Base-by-base conservation (phyloP, 306 rosid genomes). In the Lathyrus tuberosus region DNA sequence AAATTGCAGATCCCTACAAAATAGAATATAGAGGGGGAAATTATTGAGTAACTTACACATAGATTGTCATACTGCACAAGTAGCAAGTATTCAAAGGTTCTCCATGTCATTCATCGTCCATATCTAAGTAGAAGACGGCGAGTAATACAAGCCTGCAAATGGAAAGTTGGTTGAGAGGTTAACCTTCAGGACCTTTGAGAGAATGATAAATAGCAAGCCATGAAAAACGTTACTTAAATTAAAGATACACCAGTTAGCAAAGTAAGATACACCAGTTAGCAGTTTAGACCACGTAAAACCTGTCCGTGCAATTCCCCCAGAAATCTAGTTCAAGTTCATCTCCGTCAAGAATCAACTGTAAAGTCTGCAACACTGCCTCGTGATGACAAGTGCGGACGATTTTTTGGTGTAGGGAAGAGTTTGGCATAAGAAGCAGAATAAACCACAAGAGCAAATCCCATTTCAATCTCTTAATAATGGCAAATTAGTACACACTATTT, bases 71-170 rank as follows among this genome's bases (percentile, higher is more conserved):
- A 74, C 48, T 57, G 82, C 84, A 71, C 73, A 72, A 76, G 76
- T 63, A 75, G 74, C 46, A n/a, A 57, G 24, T 26, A 53, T 71
- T 72, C 76, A 79, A 76, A 80, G 87, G 44, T 82, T 70, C 54
- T 84, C 74, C 73, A 65, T 54, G 46, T 82, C 73, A 72, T 24
- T 86, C 83, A 48, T 85, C 97, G 46, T 80, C 94, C 17, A 73
- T 62, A 37, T 86, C 79, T 71, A 91, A 80, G 28, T 81, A 79
- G 82, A 80, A 75, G 85, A 88, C 84, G 40, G 70, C 86, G 26
- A 87, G 69, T 78, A 91, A 65, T 42, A 83, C 82, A 72, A 91
- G 93, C 96, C 96, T 91, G 96, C 91, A 88, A 73, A 79, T 70
- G 67, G 70, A 72, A 86, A 71, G 74, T 70, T n/a, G 20, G 62